Evolutionary conservation across 441 rosid species (phyloP).

Genomic region (Biscutella laevigata): DNA sequence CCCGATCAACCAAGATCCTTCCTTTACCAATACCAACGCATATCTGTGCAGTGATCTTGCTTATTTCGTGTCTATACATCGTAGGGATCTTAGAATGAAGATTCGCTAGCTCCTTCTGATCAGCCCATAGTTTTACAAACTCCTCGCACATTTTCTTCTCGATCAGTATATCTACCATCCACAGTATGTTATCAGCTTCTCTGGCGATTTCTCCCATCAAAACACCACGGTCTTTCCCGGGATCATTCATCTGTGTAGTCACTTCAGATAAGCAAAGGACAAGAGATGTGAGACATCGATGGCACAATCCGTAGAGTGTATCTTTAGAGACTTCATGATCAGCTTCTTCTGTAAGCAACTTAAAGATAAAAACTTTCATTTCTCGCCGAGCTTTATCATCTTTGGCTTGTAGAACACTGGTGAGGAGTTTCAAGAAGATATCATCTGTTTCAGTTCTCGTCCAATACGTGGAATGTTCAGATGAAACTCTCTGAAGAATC

Average conservation of each 20-base stretch:
- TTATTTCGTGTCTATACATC: conserved; percentile 73
- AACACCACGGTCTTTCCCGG: conserved; percentile 47
- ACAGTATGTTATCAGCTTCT: conserved; percentile 82
- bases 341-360: conserved; percentile 60
- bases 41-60: conserved; percentile 75
- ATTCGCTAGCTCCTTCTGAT: conserved; percentile 73
- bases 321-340: conserved; percentile 54
- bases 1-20: conserved; percentile 58
- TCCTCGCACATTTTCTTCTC: conserved; percentile 59
- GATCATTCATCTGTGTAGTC: conserved; percentile 37
- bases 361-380: conserved; percentile 63
- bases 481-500: conserved; percentile 72
- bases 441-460: conserved; percentile 39
- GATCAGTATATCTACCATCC: conserved; percentile 78
- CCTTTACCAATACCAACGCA: conserved; percentile 84
- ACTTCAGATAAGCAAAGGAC: conserved; percentile 75
- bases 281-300: conserved; percentile 65
- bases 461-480: conserved; percentile 42
- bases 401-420: conserved; percentile 67
- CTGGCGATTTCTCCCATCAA: conserved; percentile 74
- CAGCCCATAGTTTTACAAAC: conserved; percentile 79
- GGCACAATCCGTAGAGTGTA: conserved; percentile 64
- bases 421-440: conserved; percentile 52
- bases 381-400: conserved; percentile 88
- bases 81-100: conserved; percentile 80